Conservation (phyloP, 2,329 filamentous ascomycete species). For the Arachnopeziza araneosa region DNA sequence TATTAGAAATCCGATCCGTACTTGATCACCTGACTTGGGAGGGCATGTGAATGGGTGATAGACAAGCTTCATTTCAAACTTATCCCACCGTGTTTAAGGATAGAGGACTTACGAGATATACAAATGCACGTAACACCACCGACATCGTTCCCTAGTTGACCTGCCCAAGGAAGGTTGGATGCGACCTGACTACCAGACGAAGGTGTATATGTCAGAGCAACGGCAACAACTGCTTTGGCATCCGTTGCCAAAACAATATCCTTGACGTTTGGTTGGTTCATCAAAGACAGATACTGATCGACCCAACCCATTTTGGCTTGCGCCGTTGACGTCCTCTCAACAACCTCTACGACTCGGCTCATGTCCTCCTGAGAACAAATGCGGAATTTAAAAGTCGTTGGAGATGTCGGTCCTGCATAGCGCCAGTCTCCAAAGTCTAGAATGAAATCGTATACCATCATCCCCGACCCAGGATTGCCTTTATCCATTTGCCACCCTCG, state of each 20-base stretch:
- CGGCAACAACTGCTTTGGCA: constrained; percentile 43
- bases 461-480: constrained; percentile 41
- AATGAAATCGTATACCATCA: constrained; percentile 48
- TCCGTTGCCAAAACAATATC: constrained; percentile 52
- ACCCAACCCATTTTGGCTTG: constrained; percentile 51
- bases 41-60: no score
- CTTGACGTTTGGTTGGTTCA: constrained; percentile 41
- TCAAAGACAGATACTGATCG: constrained; percentile 51
- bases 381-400: constrained; percentile 32
- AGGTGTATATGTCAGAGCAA: constrained; percentile 49
- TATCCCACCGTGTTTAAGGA: background rate
- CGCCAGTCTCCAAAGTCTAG: constrained; percentile 45
- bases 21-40: no score
- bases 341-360: constrained; percentile 42
- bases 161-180: constrained; percentile 51
- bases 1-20: no score
- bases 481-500: constrained; percentile 48
- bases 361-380: constrained; percentile 36
- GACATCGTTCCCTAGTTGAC: constrained; percentile 43
- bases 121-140: constrained; percentile 58
- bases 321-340: constrained; percentile 41
- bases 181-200: constrained; percentile 41
- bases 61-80: background rate
- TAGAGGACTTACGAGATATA: constrained; percentile 43
- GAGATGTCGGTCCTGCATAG: constrained; percentile 15